Evolutionary conservation across 2,329 filamentous ascomycete species (phyloP), one percentile per base, ranked within the genome.

Genomic region (Ophiostoma triangulosporum): DNA sequence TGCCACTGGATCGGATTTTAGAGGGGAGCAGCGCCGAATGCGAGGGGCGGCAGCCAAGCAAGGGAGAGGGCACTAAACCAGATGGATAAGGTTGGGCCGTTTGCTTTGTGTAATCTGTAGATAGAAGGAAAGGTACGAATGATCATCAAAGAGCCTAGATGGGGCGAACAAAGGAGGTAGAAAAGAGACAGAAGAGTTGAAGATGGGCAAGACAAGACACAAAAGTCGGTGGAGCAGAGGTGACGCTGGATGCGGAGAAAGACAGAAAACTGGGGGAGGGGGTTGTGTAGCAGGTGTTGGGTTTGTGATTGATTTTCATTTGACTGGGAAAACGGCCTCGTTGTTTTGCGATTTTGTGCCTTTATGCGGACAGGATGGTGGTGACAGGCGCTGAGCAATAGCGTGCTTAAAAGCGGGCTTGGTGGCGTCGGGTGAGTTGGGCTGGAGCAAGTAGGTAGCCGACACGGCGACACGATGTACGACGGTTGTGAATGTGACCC

Each of bases 1-100:
- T 43, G 54, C 56, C 56, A 56, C 54, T 43, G 35, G 26, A 33
- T 50, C 56, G 54, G 56, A 52, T 52, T 57, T 57, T 56, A 56
- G 51, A 24, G 38, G 38, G 33, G 48, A 31, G 45, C 54, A 14
- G 27, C 43, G 48, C 43, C 49, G 49, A 53, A 32, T 20, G 51
- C 49, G 49, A 53, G 29, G 29, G 51, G 50, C 53, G 43, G 27
- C 15, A 50, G n/a, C 35, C 50, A 52, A 48, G 9, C 27, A 48
- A 27, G 43, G 46, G 50, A 36, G 45, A 35, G 50, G 29, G 40
- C 14, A 15, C 15, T 26, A 29, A 26, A 9, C 43, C 29, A 29
- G 22, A 24, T 43, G 5, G 14, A 51, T 36, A 49, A 49, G 40
- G 49, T 43, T 51, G n/a, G n/a, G n/a, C n/a, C n/a, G n/a, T n/a